A percentile compares a stretch with the other conserved stretches of the same genome.
phyloP scores from a whole-genome alignment of 768 basidiomycete species.

The Hericium rajendrae region DNA sequence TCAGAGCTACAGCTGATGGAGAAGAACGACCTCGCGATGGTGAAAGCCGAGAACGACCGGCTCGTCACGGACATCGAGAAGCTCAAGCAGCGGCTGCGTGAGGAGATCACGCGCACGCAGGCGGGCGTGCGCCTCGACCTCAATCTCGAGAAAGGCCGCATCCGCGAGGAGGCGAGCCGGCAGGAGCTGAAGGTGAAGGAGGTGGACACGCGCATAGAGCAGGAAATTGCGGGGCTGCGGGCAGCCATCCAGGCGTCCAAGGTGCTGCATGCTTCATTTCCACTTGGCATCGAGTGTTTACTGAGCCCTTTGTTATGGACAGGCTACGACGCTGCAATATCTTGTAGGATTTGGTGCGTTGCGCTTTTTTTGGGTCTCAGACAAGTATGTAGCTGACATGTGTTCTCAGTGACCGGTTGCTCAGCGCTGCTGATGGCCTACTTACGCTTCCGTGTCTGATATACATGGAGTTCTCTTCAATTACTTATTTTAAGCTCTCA shows the following conservation, averaged over 20 bases:
- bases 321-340: slow-evolving; percentile 84
- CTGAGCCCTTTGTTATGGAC: not conserved
- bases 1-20: slow-evolving; percentile 94
- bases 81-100: slow-evolving; percentile 84
- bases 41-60: slow-evolving; percentile 96
- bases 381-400: slow-evolving; percentile 5
- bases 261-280: slow-evolving; percentile 30
- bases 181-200: slow-evolving; percentile 97
- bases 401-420: slow-evolving; percentile 66
- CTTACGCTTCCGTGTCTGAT: slow-evolving; percentile 51
- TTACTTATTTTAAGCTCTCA: not conserved
- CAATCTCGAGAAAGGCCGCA: slow-evolving; percentile 93
- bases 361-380: not conserved
- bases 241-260: slow-evolving; percentile 83
- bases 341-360: slow-evolving; percentile 76
- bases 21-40: slow-evolving; percentile 91
- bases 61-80: slow-evolving; percentile 86
- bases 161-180: slow-evolving; percentile 84
- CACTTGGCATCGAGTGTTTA: not conserved
- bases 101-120: slow-evolving; percentile 88
- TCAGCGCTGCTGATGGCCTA: slow-evolving; percentile 85
- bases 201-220: slow-evolving; percentile 94
- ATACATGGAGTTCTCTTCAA: not conserved
- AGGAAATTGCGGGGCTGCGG: slow-evolving; percentile 81
- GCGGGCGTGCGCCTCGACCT: slow-evolving; percentile 89